Base-by-base conservation (phyloP, 192 early-diverging fungal genomes). In the Thoreauomyces humboldtii region DNA sequence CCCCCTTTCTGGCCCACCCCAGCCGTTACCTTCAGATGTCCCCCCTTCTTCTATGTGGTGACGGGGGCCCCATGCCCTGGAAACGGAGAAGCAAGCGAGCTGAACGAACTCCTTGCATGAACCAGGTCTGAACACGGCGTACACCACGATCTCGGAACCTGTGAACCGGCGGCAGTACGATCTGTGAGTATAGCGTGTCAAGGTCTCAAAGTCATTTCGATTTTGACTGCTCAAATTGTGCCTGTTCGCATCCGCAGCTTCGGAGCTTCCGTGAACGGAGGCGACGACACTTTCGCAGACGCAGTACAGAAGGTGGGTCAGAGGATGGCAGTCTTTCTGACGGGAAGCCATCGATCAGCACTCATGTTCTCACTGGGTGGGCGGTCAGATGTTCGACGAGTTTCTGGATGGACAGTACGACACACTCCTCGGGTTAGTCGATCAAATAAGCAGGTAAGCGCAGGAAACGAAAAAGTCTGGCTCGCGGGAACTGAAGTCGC, bases 391-490 rank as follows among this genome's bases (percentile, higher is more conserved):
- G 6, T 59, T 71, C 32, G 22, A 53, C 27, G 69, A 71, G 54
- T 71, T 71, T 38, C 38, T 71, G 36, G 61, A 64, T 11, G 69
- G 69, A n/a, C 63, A 71, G 1, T 71, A 50, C 32, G 69, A 71
- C 36, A 67, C 59, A 21, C 25, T 71, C 7, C 57, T 71, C 43
- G 21, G 59, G 7, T 22, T 71, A 9, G 48, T 71, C 5, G 69
- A 71, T 37, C 57, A 71, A 19, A 32, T 71, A 15, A 61, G 65
- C 37, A 71, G 53, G 69, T 71, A 66, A 12, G 50, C 27, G 15
- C n/a, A 9, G 7, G 7, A 47, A 14, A 5, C 12, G 29, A 11
- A 22, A 15, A 41, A 9, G 38, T n/a, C n/a, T n/a, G 17, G 38
- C 38, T 41, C 11, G 38, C 11, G 11, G 9, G 17, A 41, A 9